Evolutionary conservation across 2,329 filamentous ascomycete species (phyloP).

Genomic region (Aspergillus sp.): DNA sequence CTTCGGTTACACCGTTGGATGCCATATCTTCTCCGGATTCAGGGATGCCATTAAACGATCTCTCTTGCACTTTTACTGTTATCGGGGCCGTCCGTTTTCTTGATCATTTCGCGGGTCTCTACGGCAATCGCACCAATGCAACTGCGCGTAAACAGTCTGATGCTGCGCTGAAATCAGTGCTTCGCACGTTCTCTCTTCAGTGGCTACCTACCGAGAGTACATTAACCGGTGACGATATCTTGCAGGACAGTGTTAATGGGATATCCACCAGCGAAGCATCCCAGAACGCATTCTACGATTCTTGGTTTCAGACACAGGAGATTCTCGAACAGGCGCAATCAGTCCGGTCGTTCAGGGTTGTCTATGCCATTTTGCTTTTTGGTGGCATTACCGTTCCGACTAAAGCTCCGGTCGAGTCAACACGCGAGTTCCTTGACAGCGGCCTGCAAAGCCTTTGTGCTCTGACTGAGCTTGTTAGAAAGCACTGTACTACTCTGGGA

Average conservation of each 20-base stretch:
- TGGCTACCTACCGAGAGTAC: conserved; percentile 16
- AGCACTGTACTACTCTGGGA: conserved; percentile 23
- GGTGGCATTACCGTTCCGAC: conserved; percentile 24
- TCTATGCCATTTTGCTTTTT: conserved; percentile 26
- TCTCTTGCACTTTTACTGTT: too few species aligned
- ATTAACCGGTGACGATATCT: neutral
- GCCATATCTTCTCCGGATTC: too few species aligned
- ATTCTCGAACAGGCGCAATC: conserved; percentile 10
- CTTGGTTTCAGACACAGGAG: conserved; percentile 20
- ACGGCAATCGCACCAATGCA: conserved; percentile 20
- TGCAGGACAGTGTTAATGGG: neutral
- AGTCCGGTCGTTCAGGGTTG: conserved; percentile 24
- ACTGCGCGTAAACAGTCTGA: conserved; percentile 21
- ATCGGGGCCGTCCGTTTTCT: conserved; percentile 25
- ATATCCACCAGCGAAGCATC: neutral
- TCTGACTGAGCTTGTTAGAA: conserved; percentile 18
- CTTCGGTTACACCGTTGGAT: too few species aligned
- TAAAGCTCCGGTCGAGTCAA: conserved; percentile 3
- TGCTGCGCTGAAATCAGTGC: conserved; percentile 20
- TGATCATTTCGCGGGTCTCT: conserved; percentile 28
- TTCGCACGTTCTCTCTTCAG: conserved; percentile 24
- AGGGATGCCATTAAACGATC: too few species aligned
- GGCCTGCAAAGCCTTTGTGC: conserved; percentile 19
- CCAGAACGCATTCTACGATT: conserved; percentile 19
- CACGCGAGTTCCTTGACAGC: conserved; percentile 19